phyloP scores from a whole-genome alignment of 2,329 filamentous ascomycete species.

The Colletotrichum sp. region DNA sequence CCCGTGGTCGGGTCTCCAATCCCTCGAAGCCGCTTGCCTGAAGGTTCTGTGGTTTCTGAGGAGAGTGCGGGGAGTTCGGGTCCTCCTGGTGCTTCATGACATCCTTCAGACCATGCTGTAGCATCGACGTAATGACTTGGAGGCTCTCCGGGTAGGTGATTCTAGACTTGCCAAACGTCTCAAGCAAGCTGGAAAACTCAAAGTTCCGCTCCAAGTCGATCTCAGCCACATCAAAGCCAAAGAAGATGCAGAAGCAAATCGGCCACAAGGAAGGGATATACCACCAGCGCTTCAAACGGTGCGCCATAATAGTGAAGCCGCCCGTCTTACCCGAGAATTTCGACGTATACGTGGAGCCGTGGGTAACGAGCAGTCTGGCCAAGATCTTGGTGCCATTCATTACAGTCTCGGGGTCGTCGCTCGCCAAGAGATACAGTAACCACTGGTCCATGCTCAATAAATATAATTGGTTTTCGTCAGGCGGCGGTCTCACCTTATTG shows the following conservation, averaged over 20 bases:
- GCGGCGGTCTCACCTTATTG: conserved; percentile 72
- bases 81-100: conserved; percentile 67
- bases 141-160: conserved; percentile 81
- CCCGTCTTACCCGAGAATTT: conserved; percentile 86
- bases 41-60: conserved; percentile 27
- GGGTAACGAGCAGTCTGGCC: conserved; percentile 80
- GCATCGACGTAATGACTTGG: conserved; percentile 82
- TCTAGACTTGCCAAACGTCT: conserved; percentile 72
- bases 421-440: conserved; percentile 88
- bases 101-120: conserved; percentile 82
- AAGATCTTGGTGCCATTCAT: conserved; percentile 83
- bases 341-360: conserved; percentile 80
- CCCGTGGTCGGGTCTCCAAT: conserved; percentile 45
- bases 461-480: conserved; percentile 19
- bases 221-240: conserved; percentile 79
- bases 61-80: conserved; percentile 64
- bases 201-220: conserved; percentile 77
- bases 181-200: conserved; percentile 74
- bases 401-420: conserved; percentile 84
- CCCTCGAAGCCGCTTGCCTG: conserved; percentile 25
- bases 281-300: conserved; percentile 88
- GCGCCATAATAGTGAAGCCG: conserved; percentile 85
- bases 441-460: conserved; percentile 60
- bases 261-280: conserved; percentile 84
- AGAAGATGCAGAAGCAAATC: conserved; percentile 86